phyloP scores from a whole-genome alignment of 371 early-diverging fungal genomes.

The Chytridium lagenaria region DNA sequence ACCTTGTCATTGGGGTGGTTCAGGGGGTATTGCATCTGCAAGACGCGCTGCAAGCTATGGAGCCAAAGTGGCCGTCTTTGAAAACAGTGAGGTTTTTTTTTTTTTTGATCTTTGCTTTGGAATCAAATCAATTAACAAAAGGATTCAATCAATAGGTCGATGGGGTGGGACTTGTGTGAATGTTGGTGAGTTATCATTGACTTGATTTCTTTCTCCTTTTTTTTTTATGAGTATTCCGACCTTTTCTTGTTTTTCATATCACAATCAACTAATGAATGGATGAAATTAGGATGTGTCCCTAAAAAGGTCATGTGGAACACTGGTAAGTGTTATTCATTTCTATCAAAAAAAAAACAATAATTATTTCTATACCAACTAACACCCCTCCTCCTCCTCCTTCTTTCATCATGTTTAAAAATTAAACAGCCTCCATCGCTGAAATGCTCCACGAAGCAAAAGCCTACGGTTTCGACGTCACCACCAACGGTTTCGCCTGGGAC shows the following conservation, averaged over 20 bases:
- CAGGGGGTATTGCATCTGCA: slow-evolving; percentile 86
- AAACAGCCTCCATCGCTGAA: slow-evolving; percentile 81
- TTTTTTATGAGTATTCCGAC: too few species aligned
- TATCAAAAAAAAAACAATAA: too few species aligned
- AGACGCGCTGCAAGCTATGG: slow-evolving; percentile 91
- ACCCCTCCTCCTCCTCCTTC: too few species aligned
- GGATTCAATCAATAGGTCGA: slow-evolving; percentile 56
- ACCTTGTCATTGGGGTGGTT: slow-evolving; percentile 87
- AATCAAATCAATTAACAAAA: too few species aligned
- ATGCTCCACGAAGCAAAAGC: slow-evolving; percentile 82
- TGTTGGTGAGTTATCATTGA: slow-evolving; percentile 62
- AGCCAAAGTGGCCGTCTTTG: slow-evolving; percentile 90
- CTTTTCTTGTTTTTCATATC: not conserved
- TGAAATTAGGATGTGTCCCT: slow-evolving; percentile 88
- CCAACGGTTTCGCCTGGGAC: slow-evolving; percentile 60
- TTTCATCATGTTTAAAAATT: slow-evolving; percentile 9
- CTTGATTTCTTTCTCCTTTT: too few species aligned
- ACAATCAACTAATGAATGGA: not conserved
- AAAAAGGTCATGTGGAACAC: slow-evolving; percentile 99
- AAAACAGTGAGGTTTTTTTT: slow-evolving; percentile 61
- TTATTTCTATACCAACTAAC: too few species aligned
- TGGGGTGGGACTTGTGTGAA: slow-evolving; percentile 97
- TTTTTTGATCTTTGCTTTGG: too few species aligned
- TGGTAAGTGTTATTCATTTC: slow-evolving; percentile 51
- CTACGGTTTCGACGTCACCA: slow-evolving; percentile 82